Evolutionary conservation across 768 basidiomycete species (phyloP), one percentile per base, ranked within the genome.

Genomic region (Leucocoprinus sp.): DNA sequence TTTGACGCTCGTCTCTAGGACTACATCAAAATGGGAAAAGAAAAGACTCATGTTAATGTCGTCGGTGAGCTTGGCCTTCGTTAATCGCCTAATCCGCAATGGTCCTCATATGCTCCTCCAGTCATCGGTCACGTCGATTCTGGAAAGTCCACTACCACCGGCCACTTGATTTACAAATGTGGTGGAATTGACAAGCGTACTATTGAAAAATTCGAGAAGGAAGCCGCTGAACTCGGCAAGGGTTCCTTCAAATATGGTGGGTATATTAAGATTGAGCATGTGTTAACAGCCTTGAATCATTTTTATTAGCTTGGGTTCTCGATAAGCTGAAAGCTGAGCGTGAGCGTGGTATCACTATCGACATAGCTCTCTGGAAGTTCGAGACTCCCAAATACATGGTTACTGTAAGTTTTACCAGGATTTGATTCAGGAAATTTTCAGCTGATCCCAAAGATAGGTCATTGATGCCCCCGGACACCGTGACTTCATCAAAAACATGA

Each of bases 401-500:
- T 60, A 92, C 89, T 35, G 89, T 91, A 68, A 49, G 86, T 73
- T 49, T 51, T 47, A 24, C 49, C 37, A 37, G 14, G 19, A 34
- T 27, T 42, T 52, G 35, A 45, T 19, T 43, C 37, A 43, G 52
- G 37, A 43, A 40, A 54, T 51, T 51, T 52, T 39, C 42, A 51
- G 42, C 41, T 55, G 36, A 57, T 55, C 49, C 42, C 31, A 33
- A 52, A 49, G 47, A 22, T 50, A 89, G 91, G 92, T 99, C 73
- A 98, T 98, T 60, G 96, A 98, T 65, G 96, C 96, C 67, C 96
- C 96, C 38, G 95, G 95, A 64, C 93, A 96, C 70, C 93, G 96
- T 82, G 96, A 99, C 65, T 99, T 99, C 75, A 99, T 99, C 82
- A 99, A 99, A 77, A 99, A 96, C 90, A 96, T 93, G 93, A 99